Percentiles rank a stretch among this genome's conserved stretches.
Evolutionary conservation across 345 rosid species (phyloP).

Genomic region (Passiflora organensis): DNA sequence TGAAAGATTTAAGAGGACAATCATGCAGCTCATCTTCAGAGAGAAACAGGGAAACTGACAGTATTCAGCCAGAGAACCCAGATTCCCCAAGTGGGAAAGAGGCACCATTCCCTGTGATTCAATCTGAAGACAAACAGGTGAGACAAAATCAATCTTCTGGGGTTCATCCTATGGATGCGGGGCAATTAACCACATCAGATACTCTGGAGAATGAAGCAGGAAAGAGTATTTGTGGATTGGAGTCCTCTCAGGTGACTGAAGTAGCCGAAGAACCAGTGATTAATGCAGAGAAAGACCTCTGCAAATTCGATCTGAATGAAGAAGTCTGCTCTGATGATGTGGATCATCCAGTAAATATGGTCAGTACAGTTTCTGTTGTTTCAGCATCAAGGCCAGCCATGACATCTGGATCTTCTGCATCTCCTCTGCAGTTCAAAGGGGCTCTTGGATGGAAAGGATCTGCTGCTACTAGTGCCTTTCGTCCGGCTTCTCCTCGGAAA

Average conservation of each 20-base stretch:
- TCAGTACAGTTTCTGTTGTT: constrained; percentile 48
- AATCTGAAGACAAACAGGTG: constrained; percentile 35
- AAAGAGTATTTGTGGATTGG: constrained; percentile 41
- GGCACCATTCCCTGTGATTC: constrained; percentile 19
- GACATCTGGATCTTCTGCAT: constrained; percentile 50
- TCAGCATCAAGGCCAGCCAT: constrained; percentile 56
- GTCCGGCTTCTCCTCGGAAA: constrained; percentile 57
- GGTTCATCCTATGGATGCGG: constrained; percentile 30
- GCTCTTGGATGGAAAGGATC: constrained; percentile 68
- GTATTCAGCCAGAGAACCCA: constrained; percentile 37
- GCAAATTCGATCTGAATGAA: constrained; percentile 78
- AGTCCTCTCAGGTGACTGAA: constrained; percentile 51
- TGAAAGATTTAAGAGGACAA: constrained; percentile 53
- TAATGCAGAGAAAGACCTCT: constrained; percentile 47
- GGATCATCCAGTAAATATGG: constrained; percentile 41
- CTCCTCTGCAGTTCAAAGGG: constrained; percentile 64
- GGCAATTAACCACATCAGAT: constrained; percentile 25
- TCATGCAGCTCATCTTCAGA: constrained; percentile 56
- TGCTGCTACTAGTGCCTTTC: constrained; percentile 73
- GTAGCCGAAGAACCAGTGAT: constrained; percentile 49
- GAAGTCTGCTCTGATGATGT: constrained; percentile 71
- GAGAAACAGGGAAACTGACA: constrained; percentile 43
- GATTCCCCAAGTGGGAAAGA: constrained; percentile 38
- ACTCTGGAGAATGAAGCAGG: constrained; percentile 31
- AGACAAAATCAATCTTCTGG: constrained; percentile 42